Percentiles rank a stretch among this genome's conserved stretches.
These are phyloP conservation scores for Coprinopsis marcescibilis DNA, from an alignment of 768 basidiomycete species.

Conservation along the genomic window DNA sequence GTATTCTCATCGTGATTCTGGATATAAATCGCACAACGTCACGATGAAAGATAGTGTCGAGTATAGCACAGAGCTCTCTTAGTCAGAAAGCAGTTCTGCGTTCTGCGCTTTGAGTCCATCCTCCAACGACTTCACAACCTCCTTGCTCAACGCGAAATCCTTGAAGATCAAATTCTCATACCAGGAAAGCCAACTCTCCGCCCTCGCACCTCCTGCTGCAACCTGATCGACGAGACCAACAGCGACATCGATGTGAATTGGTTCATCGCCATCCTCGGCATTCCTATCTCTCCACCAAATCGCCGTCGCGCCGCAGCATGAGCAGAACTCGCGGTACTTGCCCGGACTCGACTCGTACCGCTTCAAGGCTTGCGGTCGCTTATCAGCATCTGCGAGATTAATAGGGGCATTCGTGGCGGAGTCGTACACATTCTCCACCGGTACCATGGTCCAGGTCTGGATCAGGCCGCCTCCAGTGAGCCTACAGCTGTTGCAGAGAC, in stretches of 20 bases:
- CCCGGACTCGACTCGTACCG: slow-evolving; percentile 15
- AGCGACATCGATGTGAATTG: slow-evolving; percentile 5
- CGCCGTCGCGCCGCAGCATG: slow-evolving; percentile 16
- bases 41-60: no score
- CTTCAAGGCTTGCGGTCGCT: slow-evolving; percentile 11
- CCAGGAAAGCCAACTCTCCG: slow-evolving; percentile 9
- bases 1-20: no score
- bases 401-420: slow-evolving; percentile 11
- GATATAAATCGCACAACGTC: no score
- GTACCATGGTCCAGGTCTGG: slow-evolving; percentile 22
- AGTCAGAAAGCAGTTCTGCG: no score
- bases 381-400: slow-evolving; percentile 6
- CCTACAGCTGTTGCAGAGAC: slow-evolving; percentile 23
- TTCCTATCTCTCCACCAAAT: slow-evolving; percentile 14
- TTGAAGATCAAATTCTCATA: background rate
- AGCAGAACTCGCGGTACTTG: slow-evolving; percentile 16
- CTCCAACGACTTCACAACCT: background rate
- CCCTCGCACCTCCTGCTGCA: slow-evolving; percentile 8
- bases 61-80: no score
- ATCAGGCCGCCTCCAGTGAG: slow-evolving; percentile 21
- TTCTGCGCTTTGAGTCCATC: no score
- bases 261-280: background rate
- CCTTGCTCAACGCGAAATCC: slow-evolving; percentile 3
- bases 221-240: slow-evolving; percentile 5
- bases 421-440: slow-evolving; percentile 18